Evolutionary conservation across 805 yeast species (phyloP).

Genomic region (Pichia cabralensis): DNA sequence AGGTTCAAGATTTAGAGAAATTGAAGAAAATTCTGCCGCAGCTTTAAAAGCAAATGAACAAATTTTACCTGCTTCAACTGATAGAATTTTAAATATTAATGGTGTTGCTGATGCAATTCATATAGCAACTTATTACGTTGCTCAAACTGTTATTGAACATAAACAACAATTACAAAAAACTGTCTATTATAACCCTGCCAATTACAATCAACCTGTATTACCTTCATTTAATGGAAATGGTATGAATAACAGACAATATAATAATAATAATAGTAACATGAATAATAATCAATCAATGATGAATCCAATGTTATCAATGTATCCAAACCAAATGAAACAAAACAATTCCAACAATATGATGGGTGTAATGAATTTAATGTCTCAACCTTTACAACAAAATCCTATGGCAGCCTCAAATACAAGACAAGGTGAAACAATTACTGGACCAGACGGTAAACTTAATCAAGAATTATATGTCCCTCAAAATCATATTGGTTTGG

Average conservation of each 20-base stretch:
- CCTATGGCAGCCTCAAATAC: slow-evolving; percentile 7
- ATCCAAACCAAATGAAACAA: slow-evolving; percentile 2
- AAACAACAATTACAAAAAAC: slow-evolving; percentile 48
- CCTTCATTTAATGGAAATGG: slow-evolving; percentile 2
- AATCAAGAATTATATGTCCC: slow-evolving; percentile 70
- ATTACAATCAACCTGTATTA: slow-evolving; percentile 18
- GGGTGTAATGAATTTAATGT: slow-evolving; percentile 1
- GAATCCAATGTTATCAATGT: slow-evolving; percentile 13
- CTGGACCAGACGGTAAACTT: slow-evolving; percentile 35
- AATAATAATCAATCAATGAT: slow-evolving; percentile 12
- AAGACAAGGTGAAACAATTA: slow-evolving; percentile 10
- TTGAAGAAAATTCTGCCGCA: slow-evolving; percentile 76
- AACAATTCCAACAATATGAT: not conserved
- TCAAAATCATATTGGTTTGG: slow-evolving; percentile 68
- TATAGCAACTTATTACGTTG: slow-evolving; percentile 68
- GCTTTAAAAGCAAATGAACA: slow-evolving; percentile 63
- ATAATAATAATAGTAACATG: slow-evolving; percentile 1
- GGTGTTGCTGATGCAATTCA: slow-evolving; percentile 87
- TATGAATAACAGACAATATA: slow-evolving; percentile 1
- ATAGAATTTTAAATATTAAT: slow-evolving; percentile 54
- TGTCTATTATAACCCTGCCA: slow-evolving; percentile 51
- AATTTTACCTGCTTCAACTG: slow-evolving; percentile 66
- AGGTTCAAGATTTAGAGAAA: slow-evolving; percentile 66
- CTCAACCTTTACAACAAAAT: not conserved
- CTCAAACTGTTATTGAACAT: slow-evolving; percentile 57